Base-by-base conservation (phyloP, 2,329 filamentous ascomycete species). In the Aotearoamyces nothofagi region DNA sequence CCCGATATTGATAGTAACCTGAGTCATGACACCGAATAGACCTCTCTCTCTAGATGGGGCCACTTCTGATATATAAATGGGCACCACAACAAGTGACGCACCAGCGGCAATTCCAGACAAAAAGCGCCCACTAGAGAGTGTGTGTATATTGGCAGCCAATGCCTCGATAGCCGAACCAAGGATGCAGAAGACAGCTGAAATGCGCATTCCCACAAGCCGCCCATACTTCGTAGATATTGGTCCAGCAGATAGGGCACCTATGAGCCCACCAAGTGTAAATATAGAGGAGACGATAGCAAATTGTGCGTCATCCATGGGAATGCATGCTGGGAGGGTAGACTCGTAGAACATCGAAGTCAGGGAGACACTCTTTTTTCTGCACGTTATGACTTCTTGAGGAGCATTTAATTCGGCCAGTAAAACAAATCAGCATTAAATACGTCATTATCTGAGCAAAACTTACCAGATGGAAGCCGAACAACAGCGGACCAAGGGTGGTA, bases 381-480 rank as follows among this genome's bases (percentile, higher is more conserved):
- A 96, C 33, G 81, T 92, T 44, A 98, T 78, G 45, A 92, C 82
- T 61, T 86, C 78, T 64, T 94, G 78, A 6, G 90, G 90, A 6
- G 87, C 83, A 52, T 98, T 98, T 38, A 98, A 69, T 53, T 96
- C 90, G 42, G 84, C 81, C 86, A 87, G 45, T 11, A 17, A 8
- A 12, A 6, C 7, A 16, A 14, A 25, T 30, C 5, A 13, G 16
- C 9, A 17, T 23, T 16, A 28, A 33, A 35, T 28, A 9, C 27
- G 28, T 22, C 26, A 12, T 12, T 17, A 19, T n/a, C 16, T 17
- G n/a, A 30, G 29, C 34, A 30, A 22, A 15, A 26, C 58, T 47
- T 66, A 90, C 84, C 50, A 96, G 56, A 54, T 96, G 87, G 55
- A 82, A 94, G 37, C 90, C 90, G 50, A 94, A 98, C 46, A 94